Conservation (phyloP, 2,329 filamentous ascomycete species). For the Cladosporium velox region DNA sequence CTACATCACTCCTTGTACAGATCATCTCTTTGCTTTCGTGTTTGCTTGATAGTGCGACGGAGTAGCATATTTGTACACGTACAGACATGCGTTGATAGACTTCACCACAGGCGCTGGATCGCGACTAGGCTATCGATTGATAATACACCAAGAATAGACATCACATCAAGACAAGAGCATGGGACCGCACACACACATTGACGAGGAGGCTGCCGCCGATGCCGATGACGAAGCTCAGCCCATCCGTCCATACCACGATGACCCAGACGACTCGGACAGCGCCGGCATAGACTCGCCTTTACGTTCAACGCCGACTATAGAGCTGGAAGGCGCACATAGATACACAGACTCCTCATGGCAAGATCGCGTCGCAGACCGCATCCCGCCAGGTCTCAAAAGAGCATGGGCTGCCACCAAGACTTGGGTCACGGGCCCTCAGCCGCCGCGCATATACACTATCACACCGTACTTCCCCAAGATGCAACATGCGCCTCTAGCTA, state of each 20-base stretch:
- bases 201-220: constrained; percentile 12
- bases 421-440: constrained; percentile 53
- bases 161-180: not conserved
- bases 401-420: constrained; percentile 42
- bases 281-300: constrained; percentile 32
- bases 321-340: constrained; percentile 31
- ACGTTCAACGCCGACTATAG: constrained; percentile 27
- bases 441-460: constrained; percentile 52
- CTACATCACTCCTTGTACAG: not conserved
- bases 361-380: constrained; percentile 28
- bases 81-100: not conserved
- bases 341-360: constrained; percentile 26
- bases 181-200: constrained; percentile 11
- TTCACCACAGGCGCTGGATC: not conserved
- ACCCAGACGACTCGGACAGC: constrained; percentile 35
- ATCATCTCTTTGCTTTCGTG: not conserved
- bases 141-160: not conserved
- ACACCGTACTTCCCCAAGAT: constrained; percentile 61
- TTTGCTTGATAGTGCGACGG: not conserved
- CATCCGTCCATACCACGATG: constrained; percentile 33
- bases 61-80: not conserved
- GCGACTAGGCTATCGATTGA: not conserved
- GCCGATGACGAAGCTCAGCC: constrained; percentile 11
- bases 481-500: constrained; percentile 65
- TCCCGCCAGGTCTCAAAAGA: constrained; percentile 32